These are phyloP conservation scores for Chlorella ohadii DNA, from an alignment of 139 green algal species.

Conservation along the genomic window DNA sequence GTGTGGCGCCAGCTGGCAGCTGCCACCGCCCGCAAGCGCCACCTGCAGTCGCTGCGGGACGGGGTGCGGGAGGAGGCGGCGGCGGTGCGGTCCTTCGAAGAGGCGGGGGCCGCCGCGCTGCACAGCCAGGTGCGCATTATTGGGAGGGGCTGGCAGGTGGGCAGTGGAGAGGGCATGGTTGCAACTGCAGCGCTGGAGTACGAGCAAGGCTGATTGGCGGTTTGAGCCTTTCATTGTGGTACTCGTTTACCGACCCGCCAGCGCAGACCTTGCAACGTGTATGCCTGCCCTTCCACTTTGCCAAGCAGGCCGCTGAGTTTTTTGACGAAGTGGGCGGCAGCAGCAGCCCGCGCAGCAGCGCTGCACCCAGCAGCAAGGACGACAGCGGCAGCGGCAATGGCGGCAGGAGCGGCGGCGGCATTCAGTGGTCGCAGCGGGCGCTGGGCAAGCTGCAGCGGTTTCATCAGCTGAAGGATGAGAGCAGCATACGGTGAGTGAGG, in stretches of 20 bases:
- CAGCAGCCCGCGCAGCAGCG: constrained; percentile 22
- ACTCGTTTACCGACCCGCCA: too few species aligned
- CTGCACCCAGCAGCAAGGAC: neutral
- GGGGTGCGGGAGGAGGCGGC: constrained; percentile 41
- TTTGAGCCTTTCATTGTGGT: too few species aligned
- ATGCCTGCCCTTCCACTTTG: too few species aligned
- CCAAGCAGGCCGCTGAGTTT: constrained; percentile 66
- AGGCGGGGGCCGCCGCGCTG: constrained; percentile 32
- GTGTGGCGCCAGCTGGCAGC: constrained; percentile 67
- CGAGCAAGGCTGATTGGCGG: too few species aligned
- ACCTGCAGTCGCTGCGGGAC: constrained; percentile 34
- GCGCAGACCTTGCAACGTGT: too few species aligned
- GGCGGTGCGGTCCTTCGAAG: constrained; percentile 50
- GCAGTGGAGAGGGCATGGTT: too few species aligned
- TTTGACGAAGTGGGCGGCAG: constrained; percentile 57
- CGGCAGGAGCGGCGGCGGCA: neutral
- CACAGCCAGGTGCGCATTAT: constrained; percentile 53
- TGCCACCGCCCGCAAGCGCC: constrained; percentile 50
- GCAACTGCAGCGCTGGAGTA: too few species aligned
- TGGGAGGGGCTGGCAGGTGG: too few species aligned
- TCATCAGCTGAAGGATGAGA: constrained; percentile 46
- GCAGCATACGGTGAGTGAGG: constrained; percentile 26
- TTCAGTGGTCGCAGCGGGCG: constrained; percentile 39
- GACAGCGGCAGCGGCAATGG: neutral
- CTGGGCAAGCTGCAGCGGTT: constrained; percentile 47